These are phyloP conservation scores for Climacium dendroides DNA, from an alignment of 225 moss, liverwort and hornwort genomes.

Conservation along the genomic window DNA sequence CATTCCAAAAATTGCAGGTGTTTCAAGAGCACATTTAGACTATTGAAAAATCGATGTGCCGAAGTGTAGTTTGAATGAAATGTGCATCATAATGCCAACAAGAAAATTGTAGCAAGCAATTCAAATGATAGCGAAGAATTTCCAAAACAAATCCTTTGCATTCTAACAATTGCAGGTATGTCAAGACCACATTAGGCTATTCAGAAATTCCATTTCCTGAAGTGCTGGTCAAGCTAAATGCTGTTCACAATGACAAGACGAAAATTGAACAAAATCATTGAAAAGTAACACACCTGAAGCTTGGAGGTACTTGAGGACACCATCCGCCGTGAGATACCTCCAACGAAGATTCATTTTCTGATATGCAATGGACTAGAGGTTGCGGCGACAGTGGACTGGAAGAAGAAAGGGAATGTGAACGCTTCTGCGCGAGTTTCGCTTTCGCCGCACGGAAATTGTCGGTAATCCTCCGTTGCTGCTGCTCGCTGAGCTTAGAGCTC, in stretches of 20 bases:
- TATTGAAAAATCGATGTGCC: background rate
- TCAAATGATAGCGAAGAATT: background rate
- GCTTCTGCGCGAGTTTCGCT: slow-evolving; percentile 22
- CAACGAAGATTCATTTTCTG: background rate
- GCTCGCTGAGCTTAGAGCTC: slow-evolving; percentile 11
- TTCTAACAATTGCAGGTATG: background rate
- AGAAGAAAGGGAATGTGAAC: background rate
- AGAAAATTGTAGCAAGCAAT: background rate
- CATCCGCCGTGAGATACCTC: background rate
- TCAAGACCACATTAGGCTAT: background rate
- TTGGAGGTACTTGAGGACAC: background rate
- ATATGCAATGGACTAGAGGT: background rate
- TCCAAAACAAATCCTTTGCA: background rate
- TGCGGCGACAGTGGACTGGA: background rate
- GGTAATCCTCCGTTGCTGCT: slow-evolving; percentile 26
- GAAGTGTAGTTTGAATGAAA: background rate
- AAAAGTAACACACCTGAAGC: background rate
- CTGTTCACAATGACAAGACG: background rate
- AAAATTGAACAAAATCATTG: background rate
- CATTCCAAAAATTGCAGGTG: background rate
- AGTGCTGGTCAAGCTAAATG: background rate
- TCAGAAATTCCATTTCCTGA: background rate
- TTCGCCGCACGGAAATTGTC: slow-evolving; percentile 30
- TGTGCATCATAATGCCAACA: background rate
- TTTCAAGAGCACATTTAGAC: background rate